phyloP scores from a whole-genome alignment of 106 monocot genomes.

The Acanthochlamys bracteata region DNA sequence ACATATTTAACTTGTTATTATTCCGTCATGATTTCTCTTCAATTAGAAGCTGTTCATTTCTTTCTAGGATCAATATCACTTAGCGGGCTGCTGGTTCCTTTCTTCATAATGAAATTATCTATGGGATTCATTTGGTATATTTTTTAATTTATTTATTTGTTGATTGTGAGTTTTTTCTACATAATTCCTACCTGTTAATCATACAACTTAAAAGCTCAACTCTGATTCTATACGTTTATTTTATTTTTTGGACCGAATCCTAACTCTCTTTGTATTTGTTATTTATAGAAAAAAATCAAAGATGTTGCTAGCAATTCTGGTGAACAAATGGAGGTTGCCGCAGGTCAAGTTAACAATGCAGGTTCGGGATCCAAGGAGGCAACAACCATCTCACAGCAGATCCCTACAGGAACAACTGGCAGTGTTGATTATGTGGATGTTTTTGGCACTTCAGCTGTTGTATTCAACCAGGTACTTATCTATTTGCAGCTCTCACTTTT shows the following conservation, averaged over 20 bases:
- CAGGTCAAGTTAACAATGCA: constrained; percentile 26
- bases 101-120: background rate
- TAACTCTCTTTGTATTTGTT: background rate
- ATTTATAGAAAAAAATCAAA: constrained; percentile 50
- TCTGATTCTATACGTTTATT: too few relatives aligned
- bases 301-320: constrained; percentile 52
- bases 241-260: background rate
- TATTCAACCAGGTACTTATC: constrained; percentile 58
- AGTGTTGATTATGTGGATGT: constrained; percentile 31
- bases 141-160: background rate
- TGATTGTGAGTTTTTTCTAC: too few relatives aligned
- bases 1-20: background rate
- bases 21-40: background rate
- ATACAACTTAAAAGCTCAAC: too few relatives aligned
- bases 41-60: background rate
- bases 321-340: constrained; percentile 37
- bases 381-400: constrained; percentile 26
- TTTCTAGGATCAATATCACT: background rate
- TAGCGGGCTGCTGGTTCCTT: background rate
- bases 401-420: constrained; percentile 33
- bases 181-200: too few relatives aligned
- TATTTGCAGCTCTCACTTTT: background rate
- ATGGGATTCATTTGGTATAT: background rate
- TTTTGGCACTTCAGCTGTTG: constrained; percentile 53
- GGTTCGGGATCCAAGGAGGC: constrained; percentile 36